These are phyloP conservation scores for Incumbomyces lentus DNA, from an alignment of 2,329 filamentous ascomycete species.

Conservation along the genomic window DNA sequence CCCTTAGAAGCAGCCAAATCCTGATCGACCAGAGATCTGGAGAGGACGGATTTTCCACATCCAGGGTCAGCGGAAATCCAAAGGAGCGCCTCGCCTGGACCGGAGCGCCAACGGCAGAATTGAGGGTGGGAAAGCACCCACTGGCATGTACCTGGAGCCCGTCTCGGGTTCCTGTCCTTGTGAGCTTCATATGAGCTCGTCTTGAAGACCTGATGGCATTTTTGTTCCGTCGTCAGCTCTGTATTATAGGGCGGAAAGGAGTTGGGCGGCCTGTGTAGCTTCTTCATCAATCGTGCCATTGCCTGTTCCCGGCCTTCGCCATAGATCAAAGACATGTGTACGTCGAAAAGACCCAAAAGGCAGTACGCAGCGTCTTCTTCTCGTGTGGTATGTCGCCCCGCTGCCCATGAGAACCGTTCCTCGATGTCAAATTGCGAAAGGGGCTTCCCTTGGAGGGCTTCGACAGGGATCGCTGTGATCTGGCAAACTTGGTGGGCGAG, in stretches of 20 bases:
- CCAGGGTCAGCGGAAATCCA: constrained; percentile 32
- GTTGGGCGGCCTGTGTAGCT: constrained; percentile 16
- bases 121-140: constrained; percentile 25
- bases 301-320: constrained; percentile 22
- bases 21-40: constrained; percentile 25
- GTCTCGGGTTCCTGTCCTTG: constrained; percentile 26
- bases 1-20: constrained; percentile 14
- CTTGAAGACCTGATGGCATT: constrained; percentile 23
- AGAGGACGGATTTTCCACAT: constrained; percentile 31
- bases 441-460: constrained; percentile 11
- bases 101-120: constrained; percentile 23
- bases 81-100: constrained; percentile 22
- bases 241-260: too few species aligned
- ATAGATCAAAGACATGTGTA: constrained; percentile 25
- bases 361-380: constrained; percentile 24
- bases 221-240: neutral
- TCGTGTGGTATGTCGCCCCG: constrained; percentile 14
- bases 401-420: constrained; percentile 20
- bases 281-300: constrained; percentile 21
- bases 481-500: constrained; percentile 17
- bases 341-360: constrained; percentile 22
- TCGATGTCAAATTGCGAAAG: constrained; percentile 17
- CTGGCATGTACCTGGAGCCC: constrained; percentile 25
- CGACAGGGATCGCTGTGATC: constrained; percentile 18
- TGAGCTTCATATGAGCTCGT: constrained; percentile 21